Base-by-base conservation (phyloP, 2,329 filamentous ascomycete genomes). In the Fusarium haematococcum region DNA sequence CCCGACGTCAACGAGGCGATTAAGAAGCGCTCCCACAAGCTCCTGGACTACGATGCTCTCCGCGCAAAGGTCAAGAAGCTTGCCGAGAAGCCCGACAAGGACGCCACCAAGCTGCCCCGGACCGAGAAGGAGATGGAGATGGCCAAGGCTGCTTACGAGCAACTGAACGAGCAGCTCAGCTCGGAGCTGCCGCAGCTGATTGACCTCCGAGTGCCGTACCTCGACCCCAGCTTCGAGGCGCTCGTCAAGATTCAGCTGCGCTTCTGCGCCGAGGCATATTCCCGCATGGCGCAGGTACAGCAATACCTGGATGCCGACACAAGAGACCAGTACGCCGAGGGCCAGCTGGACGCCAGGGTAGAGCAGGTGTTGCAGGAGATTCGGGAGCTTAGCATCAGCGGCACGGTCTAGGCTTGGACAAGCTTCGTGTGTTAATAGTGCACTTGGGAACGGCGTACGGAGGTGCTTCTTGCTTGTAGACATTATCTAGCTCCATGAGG, bases 1-100 rank as follows among this genome's bases (percentile, higher is more conserved):
- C 96, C 97, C 37, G 97, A 99, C 83, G 95, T 99, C 81, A 99
- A 99, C 85, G 95, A 98, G 86, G 98, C 96, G 85, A 98, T 99
- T 85, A 99, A 98, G 87, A 99, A 99, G 87, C 94, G 97, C 80
- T 94, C 97, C 80, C 94, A 99, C 89, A 99, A 99, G 85, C 93
- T 98, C 67, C 94, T 98, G 77, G 97, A 99, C 85, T 99, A 99
- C 87, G 97, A 99, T 83, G 91, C 95, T 20, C 92, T 98, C 85
- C 94, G 97, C 73, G 95, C 95, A 75, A 97, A 97, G 83, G 97
- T 99, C 80, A 98, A 98, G 89, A 96, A 95, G 83, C 91, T 99
- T 43, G 95, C 94, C 63, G 97, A 99, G 85, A 98, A 99, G 87
- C 97, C 97, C 56, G 97, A 99, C 88, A 99, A 99, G 88, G 97